Base-by-base conservation (phyloP, 371 early-diverging fungal genomes). In the Mortierella sp. region DNA sequence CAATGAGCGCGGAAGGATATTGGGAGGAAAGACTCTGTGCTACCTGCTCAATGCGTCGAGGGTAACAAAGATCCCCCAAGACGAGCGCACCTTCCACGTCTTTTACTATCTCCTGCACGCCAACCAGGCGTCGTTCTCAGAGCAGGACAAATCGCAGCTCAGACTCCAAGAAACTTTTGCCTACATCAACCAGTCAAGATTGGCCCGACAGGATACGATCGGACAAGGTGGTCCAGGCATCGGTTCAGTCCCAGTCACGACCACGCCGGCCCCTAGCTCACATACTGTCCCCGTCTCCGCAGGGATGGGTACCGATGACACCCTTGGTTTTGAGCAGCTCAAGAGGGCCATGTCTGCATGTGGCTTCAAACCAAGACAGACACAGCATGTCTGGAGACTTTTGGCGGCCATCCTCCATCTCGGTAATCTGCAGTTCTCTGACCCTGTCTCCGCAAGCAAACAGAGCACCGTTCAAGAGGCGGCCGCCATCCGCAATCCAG, bases 1-100 rank as follows among this genome's bases (percentile, higher is more conserved):
- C 81, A 92, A 93, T 83, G 92, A 90, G 50, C 88, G 92, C 39
- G 97, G 98, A 26, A 91, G 93, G n/a, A 91, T 99, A 75, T 80
- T 93, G 29, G 97, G 98, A 68, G 89, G 93, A 55, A 96, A 96
- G 86, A 85, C 93, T 4, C 88, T 98, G 47, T 92, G 95, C 16
- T 99, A 94, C 85, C 90, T 95, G 29, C 91, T 99, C 53, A 99
- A 99, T 82, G 90, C 93, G 53, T 86, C 91, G 67, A 88, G 97
- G 63, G 91, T 96, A 4, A 91, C 92, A 16, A 79, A 88, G 16
- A 85, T 88, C 19, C 86, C 85, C 37, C 70, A 89, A n/a, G 92
- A 91, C 68, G 96, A 96, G 75, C 89, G 95, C 66, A 95, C 92
- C 61, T 98, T 97, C 85, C 95, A 98, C 83, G 93, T 96, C 41